A percentile compares a stretch with the other conserved stretches of the same genome.
Conservation (phyloP, 305 asterid genomes). For the Fraxinus latifolia region DNA sequence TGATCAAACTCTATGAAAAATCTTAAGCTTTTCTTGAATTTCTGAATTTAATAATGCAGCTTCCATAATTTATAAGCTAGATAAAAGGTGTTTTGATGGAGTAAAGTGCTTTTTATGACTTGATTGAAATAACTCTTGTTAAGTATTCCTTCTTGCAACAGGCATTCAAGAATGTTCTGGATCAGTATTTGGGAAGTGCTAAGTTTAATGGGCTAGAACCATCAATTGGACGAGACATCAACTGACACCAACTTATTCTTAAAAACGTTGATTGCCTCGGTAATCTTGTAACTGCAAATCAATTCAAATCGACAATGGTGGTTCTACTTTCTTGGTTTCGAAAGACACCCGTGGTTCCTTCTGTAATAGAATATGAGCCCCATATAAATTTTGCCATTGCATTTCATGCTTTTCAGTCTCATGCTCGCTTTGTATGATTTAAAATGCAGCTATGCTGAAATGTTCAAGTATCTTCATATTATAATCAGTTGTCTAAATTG, state of each 20-base stretch:
- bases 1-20: background rate
- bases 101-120: slow-evolving; percentile 7
- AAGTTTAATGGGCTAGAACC: slow-evolving; percentile 44
- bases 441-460: background rate
- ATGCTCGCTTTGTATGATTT: slow-evolving; percentile 8
- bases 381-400: background rate
- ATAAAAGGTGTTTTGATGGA: slow-evolving; percentile 4
- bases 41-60: background rate
- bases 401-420: background rate
- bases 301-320: slow-evolving; percentile 24
- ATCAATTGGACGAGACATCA: slow-evolving; percentile 33
- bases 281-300: slow-evolving; percentile 21
- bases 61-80: background rate
- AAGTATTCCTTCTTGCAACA: slow-evolving; percentile 38
- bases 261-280: slow-evolving; percentile 20
- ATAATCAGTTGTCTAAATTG: slow-evolving; percentile 10
- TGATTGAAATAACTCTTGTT: slow-evolving; percentile 5
- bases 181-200: slow-evolving; percentile 56
- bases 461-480: background rate
- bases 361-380: slow-evolving; percentile 17
- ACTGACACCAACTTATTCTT: slow-evolving; percentile 19
- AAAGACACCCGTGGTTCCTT: slow-evolving; percentile 26
- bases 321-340: slow-evolving; percentile 27
- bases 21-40: slow-evolving; percentile 2
- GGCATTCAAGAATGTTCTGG: slow-evolving; percentile 85